Evolutionary conservation across 2,329 filamentous ascomycete species (phyloP), one percentile per base, ranked within the genome.

Genomic region (Colletotrichum falcatum): DNA sequence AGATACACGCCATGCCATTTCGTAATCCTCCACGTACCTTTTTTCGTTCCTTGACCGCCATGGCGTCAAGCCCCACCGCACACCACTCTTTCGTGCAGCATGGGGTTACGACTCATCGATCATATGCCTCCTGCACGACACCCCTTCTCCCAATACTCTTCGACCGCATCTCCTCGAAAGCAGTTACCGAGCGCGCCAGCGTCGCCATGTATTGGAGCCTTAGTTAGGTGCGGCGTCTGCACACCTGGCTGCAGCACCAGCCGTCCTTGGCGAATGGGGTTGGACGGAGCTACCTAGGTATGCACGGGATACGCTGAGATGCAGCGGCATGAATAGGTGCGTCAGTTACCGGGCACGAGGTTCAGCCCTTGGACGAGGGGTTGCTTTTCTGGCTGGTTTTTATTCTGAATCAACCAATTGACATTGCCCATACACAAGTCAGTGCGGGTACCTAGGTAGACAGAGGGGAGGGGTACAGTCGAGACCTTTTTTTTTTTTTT

Each of bases 11-110:
- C 64, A 70, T 70, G 44, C 67, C 67, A 58, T 66, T 67, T 70
- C 67, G 67, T 67, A 66, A 70, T 61, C 67, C 28, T 46, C 64
- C 64, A 70, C 64, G 67, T 65, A 66, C 42, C 48, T 54, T 30
- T 30, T 18, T 30, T 8, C 14, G 12, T 55, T 16, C 16, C 33
- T 55, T 61, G 49, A 18, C 59, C 33, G 39, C 61, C 48, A 26
- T 35, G 33, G 49, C 33, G 33, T 49, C 39, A 55, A 61, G 39
- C 59, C 59, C 37, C 53, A 46, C 64, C 23, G 44, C 20, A 42
- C 37, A 46, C 20, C 9, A 37, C 18, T 37, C 44, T 37, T n/a
- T 9, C 44, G 11, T 61, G 51, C 64, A 53, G 56, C 53, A 30
- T 48, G 37, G 46, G 46, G 58, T 51, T 58, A 53, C 58, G 64